Evolutionary conservation across 2,329 filamentous ascomycete species (phyloP), one percentile per base, ranked within the genome.

Genomic region (Aureobasidium mangrovei): DNA sequence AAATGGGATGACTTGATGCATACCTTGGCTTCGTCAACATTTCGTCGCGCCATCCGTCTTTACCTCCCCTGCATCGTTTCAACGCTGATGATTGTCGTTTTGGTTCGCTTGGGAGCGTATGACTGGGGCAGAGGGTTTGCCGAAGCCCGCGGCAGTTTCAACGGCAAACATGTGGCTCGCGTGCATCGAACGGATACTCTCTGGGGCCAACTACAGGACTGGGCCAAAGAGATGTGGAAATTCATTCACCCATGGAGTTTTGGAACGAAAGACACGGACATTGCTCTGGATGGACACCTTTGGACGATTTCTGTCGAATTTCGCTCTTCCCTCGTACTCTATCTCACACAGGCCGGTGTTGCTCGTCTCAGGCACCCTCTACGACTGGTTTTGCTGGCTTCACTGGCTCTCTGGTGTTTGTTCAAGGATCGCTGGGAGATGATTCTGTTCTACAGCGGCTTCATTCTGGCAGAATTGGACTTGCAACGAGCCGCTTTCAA

Each of bases 251-350:
- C 40, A 2, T 51, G 33, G 36, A 45, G 38, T 1, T 52, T 51
- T 29, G 1, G n/a, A 3, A 26, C 40, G 4, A 51, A 44, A 6
- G 18, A 18, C 9, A 42, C 33, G 3, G 26, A 40, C n/a, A 28
- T 46, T 7, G 40, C 29, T 12, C 31, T 54, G 6, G 47, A 82
- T 61, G 72, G 78, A 29, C 80, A 83, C 58, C 66, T 82, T 27
- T 83, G 80, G 80, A 82, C 80, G 3, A 82, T 83, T 5, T 39
- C 54, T 1, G 40, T 56, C 9, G 54, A 56, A 40, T 56, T 53
- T n/a, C 72, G 77, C 56, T 77, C 75, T 62, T 81, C 78, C 2
- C 74, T 83, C 62, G 72, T 78, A 54, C 70, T 82, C 8, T 83
- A 82, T 63, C 66, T 82, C 8, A 69, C 72, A 7, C 65, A 81